Evolutionary conservation across 345 rosid genomes (phyloP).

Genomic region (Eucalyptus caleyi): DNA sequence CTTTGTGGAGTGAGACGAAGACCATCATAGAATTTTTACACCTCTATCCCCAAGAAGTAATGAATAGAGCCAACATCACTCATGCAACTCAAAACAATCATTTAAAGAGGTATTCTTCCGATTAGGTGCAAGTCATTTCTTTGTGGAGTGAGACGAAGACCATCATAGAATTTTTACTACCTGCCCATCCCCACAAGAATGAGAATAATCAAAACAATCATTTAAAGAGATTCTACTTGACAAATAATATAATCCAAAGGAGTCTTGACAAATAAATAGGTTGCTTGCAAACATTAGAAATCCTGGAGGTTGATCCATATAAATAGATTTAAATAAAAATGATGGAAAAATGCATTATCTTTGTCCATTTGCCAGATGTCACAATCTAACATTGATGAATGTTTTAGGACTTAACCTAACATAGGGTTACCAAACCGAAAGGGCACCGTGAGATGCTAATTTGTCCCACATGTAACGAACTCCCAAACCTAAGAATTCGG

Average conservation of each 20-base stretch:
- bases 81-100: neutral
- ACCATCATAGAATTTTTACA: neutral
- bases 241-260: neutral
- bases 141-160: neutral
- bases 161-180: neutral
- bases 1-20: neutral
- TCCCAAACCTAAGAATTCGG: neutral
- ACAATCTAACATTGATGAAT: neutral
- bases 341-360: neutral
- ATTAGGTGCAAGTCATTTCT: neutral
- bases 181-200: neutral
- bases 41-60: neutral
- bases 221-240: neutral
- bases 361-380: fast-evolving
- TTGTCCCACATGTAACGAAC: fast-evolving
- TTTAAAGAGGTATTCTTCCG: neutral
- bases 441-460: fast-evolving
- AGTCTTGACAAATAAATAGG: neutral
- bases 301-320: neutral
- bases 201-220: neutral
- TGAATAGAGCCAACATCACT: neutral
- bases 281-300: neutral
- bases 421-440: neutral
- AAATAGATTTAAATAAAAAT: too few relatives aligned
- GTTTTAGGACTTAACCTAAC: neutral